Evolutionary conservation across 129 eudicot species (phyloP).

Genomic region (Pittosporum tobira): DNA sequence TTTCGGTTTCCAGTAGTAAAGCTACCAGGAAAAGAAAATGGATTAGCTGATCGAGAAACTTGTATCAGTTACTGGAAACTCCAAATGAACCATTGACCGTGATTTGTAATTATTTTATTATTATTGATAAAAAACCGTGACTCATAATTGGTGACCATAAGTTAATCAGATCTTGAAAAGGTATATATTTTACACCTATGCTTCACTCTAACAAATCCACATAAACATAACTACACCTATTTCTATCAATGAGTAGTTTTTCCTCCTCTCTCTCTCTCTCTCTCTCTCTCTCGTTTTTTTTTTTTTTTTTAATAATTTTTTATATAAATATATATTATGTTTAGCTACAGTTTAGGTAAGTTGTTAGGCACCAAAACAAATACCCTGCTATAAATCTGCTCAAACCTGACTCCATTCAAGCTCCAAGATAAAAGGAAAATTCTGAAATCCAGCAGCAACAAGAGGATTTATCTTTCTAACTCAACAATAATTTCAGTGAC

Average conservation of each 20-base stretch:
- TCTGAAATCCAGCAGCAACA: neutral
- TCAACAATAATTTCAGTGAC: neutral
- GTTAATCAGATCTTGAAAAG: neutral
- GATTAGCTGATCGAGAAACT: constrained; percentile 8
- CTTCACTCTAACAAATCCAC: neutral
- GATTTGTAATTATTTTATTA: too few relatives aligned
- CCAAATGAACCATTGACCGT: neutral
- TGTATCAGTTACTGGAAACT: neutral
- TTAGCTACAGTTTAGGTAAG: neutral
- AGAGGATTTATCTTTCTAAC: neutral
- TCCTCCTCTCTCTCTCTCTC: too few relatives aligned
- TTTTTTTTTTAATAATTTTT: too few relatives aligned
- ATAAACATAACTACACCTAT: neutral
- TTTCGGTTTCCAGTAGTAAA: constrained; percentile 44
- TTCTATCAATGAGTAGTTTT: neutral
- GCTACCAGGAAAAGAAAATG: constrained; percentile 27
- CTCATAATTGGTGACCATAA: neutral
- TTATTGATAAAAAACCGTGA: neutral
- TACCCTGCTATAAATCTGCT: neutral
- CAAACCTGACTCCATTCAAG: neutral
- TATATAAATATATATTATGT: too few relatives aligned
- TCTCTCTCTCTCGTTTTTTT: too few relatives aligned
- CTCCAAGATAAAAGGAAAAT: neutral
- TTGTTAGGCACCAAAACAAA: neutral
- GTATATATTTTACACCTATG: neutral